These are phyloP conservation scores for Amanita molliuscula DNA, from an alignment of 768 basidiomycete genomes.

Conservation along the genomic window DNA sequence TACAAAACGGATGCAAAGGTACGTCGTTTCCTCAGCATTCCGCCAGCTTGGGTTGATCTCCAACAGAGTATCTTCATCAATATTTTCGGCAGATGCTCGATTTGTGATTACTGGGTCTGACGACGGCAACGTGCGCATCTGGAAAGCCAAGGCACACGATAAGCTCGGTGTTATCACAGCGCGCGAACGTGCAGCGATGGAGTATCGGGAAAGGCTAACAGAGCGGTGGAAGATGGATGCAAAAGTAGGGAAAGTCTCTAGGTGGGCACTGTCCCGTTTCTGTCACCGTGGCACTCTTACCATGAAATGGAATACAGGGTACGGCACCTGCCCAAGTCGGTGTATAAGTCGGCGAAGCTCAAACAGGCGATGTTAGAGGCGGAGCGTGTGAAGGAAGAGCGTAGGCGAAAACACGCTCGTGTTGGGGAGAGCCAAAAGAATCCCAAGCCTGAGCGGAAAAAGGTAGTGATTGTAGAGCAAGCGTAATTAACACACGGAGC, in stretches of 20 bases:
- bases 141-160: constrained; percentile 91
- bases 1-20: constrained; percentile 99
- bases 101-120: constrained; percentile 89
- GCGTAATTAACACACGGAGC: too few species aligned
- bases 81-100: constrained; percentile 84
- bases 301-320: constrained; percentile 28
- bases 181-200: constrained; percentile 82
- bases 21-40: constrained; percentile 9
- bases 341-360: constrained; percentile 78
- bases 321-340: constrained; percentile 84
- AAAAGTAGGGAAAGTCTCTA: constrained; percentile 70
- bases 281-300: not conserved
- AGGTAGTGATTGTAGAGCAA: constrained; percentile 76
- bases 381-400: constrained; percentile 83
- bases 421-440: constrained; percentile 59
- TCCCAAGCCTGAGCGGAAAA: constrained; percentile 88
- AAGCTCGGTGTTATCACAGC: constrained; percentile 87
- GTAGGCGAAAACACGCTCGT: constrained; percentile 81
- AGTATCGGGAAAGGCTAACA: constrained; percentile 83
- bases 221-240: constrained; percentile 82
- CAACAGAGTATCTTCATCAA: constrained; percentile 73
- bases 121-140: constrained; percentile 89
- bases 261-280: constrained; percentile 31
- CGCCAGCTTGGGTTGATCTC: not conserved
- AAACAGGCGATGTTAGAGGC: constrained; percentile 93